phyloP scores from a whole-genome alignment of 2,329 filamentous ascomycete species.

The Fusarium albosuccineum region DNA sequence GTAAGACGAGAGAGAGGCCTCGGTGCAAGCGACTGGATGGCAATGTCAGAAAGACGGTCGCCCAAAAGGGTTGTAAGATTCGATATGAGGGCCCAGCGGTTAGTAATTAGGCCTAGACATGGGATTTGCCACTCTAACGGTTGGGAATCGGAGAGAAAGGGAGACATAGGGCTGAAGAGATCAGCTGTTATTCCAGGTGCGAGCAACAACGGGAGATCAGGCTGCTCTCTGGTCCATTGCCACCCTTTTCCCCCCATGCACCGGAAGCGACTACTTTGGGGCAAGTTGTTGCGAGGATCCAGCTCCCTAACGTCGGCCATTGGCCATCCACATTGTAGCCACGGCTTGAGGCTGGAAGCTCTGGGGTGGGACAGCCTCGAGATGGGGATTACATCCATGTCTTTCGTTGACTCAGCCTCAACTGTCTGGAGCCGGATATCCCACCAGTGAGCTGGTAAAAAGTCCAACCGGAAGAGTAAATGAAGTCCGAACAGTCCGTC shows the following conservation, averaged over 20 bases:
- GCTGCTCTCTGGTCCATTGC: conserved; percentile 27
- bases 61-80: conserved; percentile 29
- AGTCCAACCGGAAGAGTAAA: neutral
- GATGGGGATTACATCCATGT: conserved; percentile 18
- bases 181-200: conserved; percentile 37
- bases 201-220: conserved; percentile 19
- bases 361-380: conserved; percentile 9
- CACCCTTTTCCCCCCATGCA: conserved; percentile 9
- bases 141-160: conserved; percentile 21
- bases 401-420: conserved; percentile 33
- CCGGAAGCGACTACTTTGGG: conserved; percentile 31
- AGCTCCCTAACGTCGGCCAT: conserved; percentile 16
- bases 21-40: conserved; percentile 11
- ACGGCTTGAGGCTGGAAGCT: conserved; percentile 24
- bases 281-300: conserved; percentile 25
- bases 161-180: conserved; percentile 41
- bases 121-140: conserved; percentile 28
- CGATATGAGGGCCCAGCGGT: conserved; percentile 11
- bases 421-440: conserved; percentile 16
- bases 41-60: conserved; percentile 11
- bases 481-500: neutral
- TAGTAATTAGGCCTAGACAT: conserved; percentile 16
- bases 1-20: neutral
- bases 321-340: conserved; percentile 21
- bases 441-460: conserved; percentile 7